These are phyloP conservation scores for Globisporangium middletonii DNA, from an alignment of 352 stramenopile species.

Conservation along the genomic window DNA sequence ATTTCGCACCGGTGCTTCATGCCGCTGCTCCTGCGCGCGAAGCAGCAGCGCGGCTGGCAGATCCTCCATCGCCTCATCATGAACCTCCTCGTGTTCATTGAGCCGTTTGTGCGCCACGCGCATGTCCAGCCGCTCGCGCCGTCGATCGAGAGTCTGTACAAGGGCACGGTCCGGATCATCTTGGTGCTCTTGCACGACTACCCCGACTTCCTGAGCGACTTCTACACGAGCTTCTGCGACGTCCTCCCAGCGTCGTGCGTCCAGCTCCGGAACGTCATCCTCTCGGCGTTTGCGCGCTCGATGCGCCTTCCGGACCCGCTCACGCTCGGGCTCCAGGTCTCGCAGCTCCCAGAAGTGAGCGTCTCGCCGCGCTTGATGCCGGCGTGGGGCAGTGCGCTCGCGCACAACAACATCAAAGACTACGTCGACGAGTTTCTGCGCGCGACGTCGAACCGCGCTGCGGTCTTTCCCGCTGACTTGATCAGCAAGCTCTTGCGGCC, in stretches of 20 bases:
- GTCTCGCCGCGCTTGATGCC: conserved; percentile 92
- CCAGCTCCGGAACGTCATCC: conserved; percentile 97
- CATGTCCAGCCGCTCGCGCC: conserved; percentile 82
- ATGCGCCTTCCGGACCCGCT: conserved; percentile 98
- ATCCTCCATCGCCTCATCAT: conserved; percentile 97
- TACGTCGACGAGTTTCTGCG: conserved; percentile 96
- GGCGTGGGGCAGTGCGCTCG: conserved; percentile 92
- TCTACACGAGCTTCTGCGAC: conserved; percentile 98
- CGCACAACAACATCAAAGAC: conserved; percentile 85
- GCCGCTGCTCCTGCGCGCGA: conserved; percentile 92
- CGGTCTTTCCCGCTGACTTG: conserved; percentile 84
- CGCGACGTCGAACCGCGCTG: conserved; percentile 75
- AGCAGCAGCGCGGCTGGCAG: conserved; percentile 95
- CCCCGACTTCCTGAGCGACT: conserved; percentile 96
- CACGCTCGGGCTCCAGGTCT: conserved; percentile 96
- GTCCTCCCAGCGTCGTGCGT: conserved; percentile 96
- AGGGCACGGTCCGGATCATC: conserved; percentile 96
- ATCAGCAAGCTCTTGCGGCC: conserved; percentile 72
- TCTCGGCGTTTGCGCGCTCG: conserved; percentile 96
- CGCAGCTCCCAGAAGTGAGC: conserved; percentile 95
- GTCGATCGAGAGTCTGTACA: conserved; percentile 95
- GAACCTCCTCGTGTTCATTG: conserved; percentile 97
- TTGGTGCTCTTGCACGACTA: conserved; percentile 99
- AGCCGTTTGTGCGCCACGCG: conserved; percentile 92
- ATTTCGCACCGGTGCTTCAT: conserved; percentile 98